Conservation (phyloP, 225 moss, liverwort and hornwort species). For the Pseudoscleropodium purum region DNA sequence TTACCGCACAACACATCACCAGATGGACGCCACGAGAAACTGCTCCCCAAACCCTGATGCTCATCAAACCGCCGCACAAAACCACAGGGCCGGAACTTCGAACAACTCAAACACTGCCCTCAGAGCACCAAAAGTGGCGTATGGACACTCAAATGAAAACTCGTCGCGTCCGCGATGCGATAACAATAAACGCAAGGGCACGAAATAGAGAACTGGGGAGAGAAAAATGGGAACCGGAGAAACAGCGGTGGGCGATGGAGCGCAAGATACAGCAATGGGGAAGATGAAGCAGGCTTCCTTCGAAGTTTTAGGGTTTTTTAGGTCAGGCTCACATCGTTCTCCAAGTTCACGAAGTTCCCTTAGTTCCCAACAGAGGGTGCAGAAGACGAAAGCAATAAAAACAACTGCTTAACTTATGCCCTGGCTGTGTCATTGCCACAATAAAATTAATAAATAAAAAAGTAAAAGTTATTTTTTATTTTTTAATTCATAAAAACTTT, state of each 20-base stretch:
- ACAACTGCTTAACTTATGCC: not conserved
- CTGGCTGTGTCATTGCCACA: no score
- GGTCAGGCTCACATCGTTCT: not conserved
- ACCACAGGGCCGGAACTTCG: not conserved
- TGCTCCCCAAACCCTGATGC: not conserved
- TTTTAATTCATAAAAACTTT: no score
- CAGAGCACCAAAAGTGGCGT: not conserved
- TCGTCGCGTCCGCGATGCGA: not conserved
- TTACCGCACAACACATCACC: slow-evolving; percentile 21
- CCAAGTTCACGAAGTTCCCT: not conserved
- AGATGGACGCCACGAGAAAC: not conserved
- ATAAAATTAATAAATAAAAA: no score
- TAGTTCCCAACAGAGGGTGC: not conserved
- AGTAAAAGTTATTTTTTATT: no score
- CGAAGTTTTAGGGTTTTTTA: slow-evolving; percentile 17
- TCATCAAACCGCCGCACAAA: slow-evolving; percentile 17
- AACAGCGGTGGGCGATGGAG: not conserved
- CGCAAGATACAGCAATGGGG: not conserved
- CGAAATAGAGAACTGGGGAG: not conserved
- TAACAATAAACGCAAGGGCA: not conserved
- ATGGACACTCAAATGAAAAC: not conserved
- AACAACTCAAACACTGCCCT: not conserved
- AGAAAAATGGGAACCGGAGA: not conserved
- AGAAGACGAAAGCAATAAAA: not conserved
- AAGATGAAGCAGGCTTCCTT: no score